These are phyloP conservation scores for Toxicodendron radicans DNA, from an alignment of 345 rosid genomes.

Conservation along the genomic window DNA sequence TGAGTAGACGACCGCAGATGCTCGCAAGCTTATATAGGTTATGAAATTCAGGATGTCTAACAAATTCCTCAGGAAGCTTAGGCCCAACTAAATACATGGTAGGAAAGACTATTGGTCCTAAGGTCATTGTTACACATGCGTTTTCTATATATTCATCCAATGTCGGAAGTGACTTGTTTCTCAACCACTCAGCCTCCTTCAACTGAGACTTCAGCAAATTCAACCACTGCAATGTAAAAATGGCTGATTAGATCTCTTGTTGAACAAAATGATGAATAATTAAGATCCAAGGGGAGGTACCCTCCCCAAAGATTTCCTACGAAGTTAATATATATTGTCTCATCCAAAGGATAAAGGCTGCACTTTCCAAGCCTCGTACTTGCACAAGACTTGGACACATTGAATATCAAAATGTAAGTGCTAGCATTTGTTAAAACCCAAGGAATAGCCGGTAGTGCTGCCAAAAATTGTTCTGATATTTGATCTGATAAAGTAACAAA, in stretches of 20 bases:
- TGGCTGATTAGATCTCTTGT: not conserved
- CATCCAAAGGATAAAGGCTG: no score
- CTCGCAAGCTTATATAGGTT: slow-evolving; percentile 55
- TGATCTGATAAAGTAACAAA: not conserved
- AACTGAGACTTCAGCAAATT: slow-evolving; percentile 57
- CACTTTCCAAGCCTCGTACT: no score
- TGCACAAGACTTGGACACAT: no score
- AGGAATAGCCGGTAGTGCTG: no score
- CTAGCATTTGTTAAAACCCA: not conserved
- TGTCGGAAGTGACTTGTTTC: slow-evolving; percentile 54
- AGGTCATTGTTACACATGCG: slow-evolving; percentile 64
- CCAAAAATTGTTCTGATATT: not conserved
- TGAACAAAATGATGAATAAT: not conserved
- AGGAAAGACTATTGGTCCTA: slow-evolving; percentile 86
- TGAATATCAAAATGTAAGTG: not conserved
- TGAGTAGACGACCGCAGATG: slow-evolving; percentile 81
- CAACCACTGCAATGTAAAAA: slow-evolving; percentile 55
- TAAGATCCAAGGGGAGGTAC: no score
- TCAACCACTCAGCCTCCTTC: slow-evolving; percentile 61
- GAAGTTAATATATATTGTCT: no score
- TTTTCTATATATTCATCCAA: slow-evolving; percentile 70
- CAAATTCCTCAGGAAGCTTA: slow-evolving; percentile 45
- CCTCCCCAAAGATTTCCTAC: no score
- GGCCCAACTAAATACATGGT: slow-evolving; percentile 74
- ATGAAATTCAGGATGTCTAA: slow-evolving; percentile 38